Conservation (phyloP, 179 eudicot genomes). For the Amaranthus tricolor region DNA sequence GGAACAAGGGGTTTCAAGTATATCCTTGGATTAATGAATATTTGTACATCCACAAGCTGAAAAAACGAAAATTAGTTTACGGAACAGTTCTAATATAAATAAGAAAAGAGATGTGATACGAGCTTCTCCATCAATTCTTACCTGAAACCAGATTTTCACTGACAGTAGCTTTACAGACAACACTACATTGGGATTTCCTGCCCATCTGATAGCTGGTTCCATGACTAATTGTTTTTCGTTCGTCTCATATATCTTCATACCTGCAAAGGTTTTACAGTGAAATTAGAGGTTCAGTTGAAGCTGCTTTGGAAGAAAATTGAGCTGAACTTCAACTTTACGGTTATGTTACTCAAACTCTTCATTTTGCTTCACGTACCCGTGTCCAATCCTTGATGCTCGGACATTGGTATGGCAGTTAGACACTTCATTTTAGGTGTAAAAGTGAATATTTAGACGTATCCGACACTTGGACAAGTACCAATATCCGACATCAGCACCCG, state of each 20-base stretch:
- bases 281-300: slow-evolving; percentile 7
- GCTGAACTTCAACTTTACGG: background rate
- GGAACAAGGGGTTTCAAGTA: slow-evolving; percentile 85
- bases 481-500: too few species aligned
- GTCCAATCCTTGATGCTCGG: too few species aligned
- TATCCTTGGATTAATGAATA: slow-evolving; percentile 64
- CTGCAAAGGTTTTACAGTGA: slow-evolving; percentile 33
- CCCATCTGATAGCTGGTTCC: slow-evolving; percentile 90
- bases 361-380: too few species aligned
- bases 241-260: slow-evolving; percentile 75
- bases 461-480: too few species aligned
- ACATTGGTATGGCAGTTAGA: too few species aligned
- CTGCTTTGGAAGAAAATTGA: background rate
- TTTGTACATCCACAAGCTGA: slow-evolving; percentile 87
- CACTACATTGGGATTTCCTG: slow-evolving; percentile 78
- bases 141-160: slow-evolving; percentile 62
- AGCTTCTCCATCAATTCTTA: slow-evolving; percentile 20
- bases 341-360: too few species aligned
- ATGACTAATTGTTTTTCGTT: slow-evolving; percentile 72
- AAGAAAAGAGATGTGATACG: background rate
- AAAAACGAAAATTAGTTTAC: slow-evolving; percentile 28
- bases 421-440: too few species aligned
- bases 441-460: too few species aligned
- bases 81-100: slow-evolving; percentile 18
- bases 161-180: slow-evolving; percentile 53